Evolutionary conservation across 768 basidiomycete species (phyloP).

Genomic region (Termitomyces sp.): DNA sequence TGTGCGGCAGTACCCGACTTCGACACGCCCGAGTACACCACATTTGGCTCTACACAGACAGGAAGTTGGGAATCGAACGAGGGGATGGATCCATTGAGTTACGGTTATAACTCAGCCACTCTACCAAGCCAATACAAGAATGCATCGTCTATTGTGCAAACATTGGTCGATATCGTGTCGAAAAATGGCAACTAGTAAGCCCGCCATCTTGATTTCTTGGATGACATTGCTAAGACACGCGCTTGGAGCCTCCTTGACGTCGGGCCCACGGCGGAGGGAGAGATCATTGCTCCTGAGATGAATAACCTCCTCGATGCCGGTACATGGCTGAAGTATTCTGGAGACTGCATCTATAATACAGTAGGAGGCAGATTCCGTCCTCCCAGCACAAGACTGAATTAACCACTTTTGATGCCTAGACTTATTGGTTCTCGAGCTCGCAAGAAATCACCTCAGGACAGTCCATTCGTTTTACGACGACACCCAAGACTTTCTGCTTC

Average conservation of each 20-base stretch:
- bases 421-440: constrained; percentile 45
- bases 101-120: constrained; percentile 44
- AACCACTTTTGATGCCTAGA: constrained; percentile 20
- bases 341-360: constrained; percentile 51
- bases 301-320: constrained; percentile 48
- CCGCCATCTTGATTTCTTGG: background rate
- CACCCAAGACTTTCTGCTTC: constrained; percentile 48
- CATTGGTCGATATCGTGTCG: constrained; percentile 52
- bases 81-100: constrained; percentile 54
- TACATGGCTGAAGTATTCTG: constrained; percentile 45
- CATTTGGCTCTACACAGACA: constrained; percentile 43
- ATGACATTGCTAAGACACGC: background rate
- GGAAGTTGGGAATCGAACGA: constrained; percentile 56
- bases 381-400: background rate
- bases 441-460: constrained; percentile 29
- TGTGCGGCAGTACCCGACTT: constrained; percentile 51
- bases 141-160: constrained; percentile 44
- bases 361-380: constrained; percentile 24
- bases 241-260: constrained; percentile 42
- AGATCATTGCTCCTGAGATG: constrained; percentile 45
- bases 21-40: constrained; percentile 52
- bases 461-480: constrained; percentile 45
- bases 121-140: constrained; percentile 43
- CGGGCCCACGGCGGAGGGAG: constrained; percentile 53
- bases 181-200: constrained; percentile 59